Base-by-base conservation (phyloP, 768 basidiomycete genomes). In the Amanita thiersii region DNA sequence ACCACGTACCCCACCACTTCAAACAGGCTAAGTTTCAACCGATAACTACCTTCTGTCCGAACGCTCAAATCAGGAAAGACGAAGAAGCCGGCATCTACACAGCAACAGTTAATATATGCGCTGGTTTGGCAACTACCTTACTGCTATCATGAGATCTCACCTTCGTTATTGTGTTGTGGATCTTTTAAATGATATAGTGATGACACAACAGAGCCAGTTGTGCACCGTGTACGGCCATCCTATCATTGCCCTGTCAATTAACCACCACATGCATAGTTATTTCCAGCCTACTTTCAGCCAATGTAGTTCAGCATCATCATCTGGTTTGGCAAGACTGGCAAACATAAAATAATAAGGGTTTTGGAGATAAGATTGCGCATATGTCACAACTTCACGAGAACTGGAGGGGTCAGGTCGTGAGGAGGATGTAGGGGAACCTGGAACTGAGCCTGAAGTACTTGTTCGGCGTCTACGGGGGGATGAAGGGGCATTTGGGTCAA, bases 291-390 rank as follows among this genome's bases (percentile, higher is more conserved):
- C 81, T 70, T 90, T 73, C 10, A 73, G 55, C 77, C 88, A 85
- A 53, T 96, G 92, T 32, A 94, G 59, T 59, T 94, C 91, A 9
- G 82, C 73, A 50, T 93, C 88, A 47, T 87, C 83, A 52, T 92
- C 89, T 0, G 87, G 86, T 51, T 90, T 81, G 1, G 90, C 89
- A 29, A 93, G 73, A 54, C 80, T 81, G 18, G 91, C 90, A 52
- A 90, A 92, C 86, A 93, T 93, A 61, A 94, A 92, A 58, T 91
- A 94, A 58, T 93, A 93, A 0, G 91, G 91, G 51, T 93, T 89
- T 56, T 91, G 88, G 12, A 90, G 72, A 56, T 79, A 89, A 15
- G 68, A 74, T 42, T 77, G 70, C 1, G 72, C 65, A 55, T 80
- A 72, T 29, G 53, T 32, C 11, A 35, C 47, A 26, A 31, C 43